Evolutionary conservation across 352 stramenopile species (phyloP), one percentile per base, ranked within the genome.

Genomic region (Phytophthora foliorum): DNA sequence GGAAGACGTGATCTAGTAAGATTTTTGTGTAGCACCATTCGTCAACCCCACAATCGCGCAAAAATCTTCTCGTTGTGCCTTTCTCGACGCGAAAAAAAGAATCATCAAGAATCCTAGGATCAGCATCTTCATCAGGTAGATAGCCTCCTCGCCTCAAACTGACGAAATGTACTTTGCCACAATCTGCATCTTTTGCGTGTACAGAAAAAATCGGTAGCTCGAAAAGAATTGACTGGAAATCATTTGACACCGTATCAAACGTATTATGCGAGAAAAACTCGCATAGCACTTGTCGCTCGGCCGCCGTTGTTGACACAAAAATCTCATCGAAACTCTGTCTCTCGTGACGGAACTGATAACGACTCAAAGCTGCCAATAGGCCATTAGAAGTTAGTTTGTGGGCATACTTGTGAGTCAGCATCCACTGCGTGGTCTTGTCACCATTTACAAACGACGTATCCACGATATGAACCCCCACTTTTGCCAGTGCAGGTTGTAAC

Each of bases 1-100:
- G 86, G 31, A 95, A 85, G 41, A 95, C 78, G 44, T 88, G 70
- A 27, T 89, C 74, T 44, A 92, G 27, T 41, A 93, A 69, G 42
- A 91, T 80, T 27, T 71, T 76, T 2, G 85, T 82, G 52, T 75
- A 77, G 16, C 69, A 81, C 81, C 75, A 88, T 53, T 92, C 82
- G 10, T 90, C 78, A 16, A 90, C 61, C 3, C 80, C 73, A 24
- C 71, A 76, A 10, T 81, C 72, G 11, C 75, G 77, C 34, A 93
- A 36, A 58, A 93, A 86, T 27, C 64, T 78, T 46, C 80, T 77
- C 14, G 66, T 65, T 38, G 39, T 44, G 24, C 81, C 70, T 21
- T 58, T 82, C 17, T 80, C 51, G 25, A 65, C 70, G 16, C 74
- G 36, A 46, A 87, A 92, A 56, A 90, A 93, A 4, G 58, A 76